A percentile compares a stretch with the other conserved stretches of the same genome.
Conservation (phyloP, 768 basidiomycete genomes). For the Leucosporidium yakuticum region DNA sequence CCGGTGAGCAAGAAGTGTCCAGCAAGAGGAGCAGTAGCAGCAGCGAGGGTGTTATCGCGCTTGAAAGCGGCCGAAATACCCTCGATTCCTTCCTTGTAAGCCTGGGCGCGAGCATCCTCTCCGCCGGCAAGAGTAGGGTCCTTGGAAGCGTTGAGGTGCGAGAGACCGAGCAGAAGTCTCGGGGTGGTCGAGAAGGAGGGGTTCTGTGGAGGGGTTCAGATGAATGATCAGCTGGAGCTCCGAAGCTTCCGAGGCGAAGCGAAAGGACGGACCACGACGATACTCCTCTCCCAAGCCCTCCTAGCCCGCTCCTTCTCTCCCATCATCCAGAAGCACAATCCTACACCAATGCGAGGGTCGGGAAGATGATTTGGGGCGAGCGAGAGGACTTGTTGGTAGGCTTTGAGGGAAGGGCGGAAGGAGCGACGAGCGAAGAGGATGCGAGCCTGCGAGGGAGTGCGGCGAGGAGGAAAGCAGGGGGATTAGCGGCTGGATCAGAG, state of each 20-base stretch:
- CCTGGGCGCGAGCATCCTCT: conserved; percentile 56
- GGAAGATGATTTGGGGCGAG: conserved; percentile 73
- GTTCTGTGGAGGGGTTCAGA: not conserved
- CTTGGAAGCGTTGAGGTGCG: conserved; percentile 80
- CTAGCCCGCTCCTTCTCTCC: conserved; percentile 75
- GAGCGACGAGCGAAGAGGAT: conserved; percentile 74
- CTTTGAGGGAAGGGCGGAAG: conserved; percentile 68
- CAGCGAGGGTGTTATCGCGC: conserved; percentile 62
- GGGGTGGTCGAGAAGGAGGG: conserved; percentile 55
- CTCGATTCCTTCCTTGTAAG: conserved; percentile 62
- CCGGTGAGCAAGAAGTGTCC: conserved; percentile 64
- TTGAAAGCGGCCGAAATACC: conserved; percentile 66
- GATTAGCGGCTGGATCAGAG: conserved; percentile 5
- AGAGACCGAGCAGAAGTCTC: conserved; percentile 74
- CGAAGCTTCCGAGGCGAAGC: not conserved
- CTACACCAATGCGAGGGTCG: conserved; percentile 92
- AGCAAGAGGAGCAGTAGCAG: conserved; percentile 75
- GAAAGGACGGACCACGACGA: conserved; percentile 63
- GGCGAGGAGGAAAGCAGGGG: conserved; percentile 11
- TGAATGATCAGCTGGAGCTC: not conserved
- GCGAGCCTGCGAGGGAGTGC: conserved; percentile 59
- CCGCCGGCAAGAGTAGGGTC: conserved; percentile 53
- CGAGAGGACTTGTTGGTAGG: conserved; percentile 77
- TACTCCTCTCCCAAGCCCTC: conserved; percentile 81
- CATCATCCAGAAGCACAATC: conserved; percentile 85